phyloP scores from a whole-genome alignment of 345 rosid genomes.

The Anacardium occidentale region DNA sequence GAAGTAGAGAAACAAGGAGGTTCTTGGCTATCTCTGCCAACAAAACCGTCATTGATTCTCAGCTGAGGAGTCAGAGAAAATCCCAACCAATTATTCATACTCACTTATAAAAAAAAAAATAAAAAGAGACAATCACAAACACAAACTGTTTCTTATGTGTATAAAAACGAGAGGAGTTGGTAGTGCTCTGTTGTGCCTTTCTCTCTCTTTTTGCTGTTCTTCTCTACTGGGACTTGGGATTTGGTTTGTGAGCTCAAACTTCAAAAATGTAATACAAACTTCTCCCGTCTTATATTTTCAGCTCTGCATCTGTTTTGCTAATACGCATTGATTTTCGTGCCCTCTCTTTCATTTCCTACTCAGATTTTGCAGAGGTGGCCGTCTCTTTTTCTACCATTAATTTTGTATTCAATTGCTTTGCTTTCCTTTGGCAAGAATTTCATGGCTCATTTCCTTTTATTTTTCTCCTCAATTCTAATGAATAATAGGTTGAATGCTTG shows the following conservation, averaged over 20 bases:
- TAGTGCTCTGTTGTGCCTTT: not conserved
- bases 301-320: constrained; percentile 32
- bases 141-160: not conserved
- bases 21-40: constrained; percentile 18
- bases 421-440: too few species aligned
- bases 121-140: not conserved
- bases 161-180: not conserved
- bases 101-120: not conserved
- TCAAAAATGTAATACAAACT: constrained; percentile 14
- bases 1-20: not conserved
- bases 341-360: constrained; percentile 33
- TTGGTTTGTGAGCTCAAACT: constrained; percentile 36
- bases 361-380: constrained; percentile 29
- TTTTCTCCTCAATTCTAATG: too few species aligned
- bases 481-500: too few species aligned
- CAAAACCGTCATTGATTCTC: constrained; percentile 42
- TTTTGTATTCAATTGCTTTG: too few species aligned
- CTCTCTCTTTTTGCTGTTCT: not conserved
- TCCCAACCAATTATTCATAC: constrained; percentile 76
- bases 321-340: constrained; percentile 41
- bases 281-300: constrained; percentile 31
- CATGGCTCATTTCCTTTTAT: too few species aligned
- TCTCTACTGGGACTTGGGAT: not conserved
- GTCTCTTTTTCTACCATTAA: too few species aligned
- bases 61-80: constrained; percentile 66